These are phyloP conservation scores for Gossypium longicalyx DNA, from an alignment of 345 rosid species.

Conservation along the genomic window DNA sequence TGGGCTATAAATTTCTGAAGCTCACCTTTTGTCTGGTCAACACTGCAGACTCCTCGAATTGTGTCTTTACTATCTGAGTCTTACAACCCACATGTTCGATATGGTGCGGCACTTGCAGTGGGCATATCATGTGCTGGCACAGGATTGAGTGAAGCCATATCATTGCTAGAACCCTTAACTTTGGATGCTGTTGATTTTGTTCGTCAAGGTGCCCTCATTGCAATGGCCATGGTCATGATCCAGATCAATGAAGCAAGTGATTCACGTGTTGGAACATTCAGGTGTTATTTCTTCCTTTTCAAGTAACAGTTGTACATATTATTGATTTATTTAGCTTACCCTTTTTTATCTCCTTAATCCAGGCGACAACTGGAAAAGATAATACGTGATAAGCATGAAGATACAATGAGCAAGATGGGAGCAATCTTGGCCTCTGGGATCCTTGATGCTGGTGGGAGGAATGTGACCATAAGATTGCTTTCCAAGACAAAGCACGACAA, in stretches of 20 bases:
- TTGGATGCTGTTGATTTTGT: conserved; percentile 98
- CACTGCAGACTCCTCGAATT: conserved; percentile 87
- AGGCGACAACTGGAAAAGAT: conserved; percentile 96
- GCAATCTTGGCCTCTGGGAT: conserved; percentile 97
- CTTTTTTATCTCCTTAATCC: neutral
- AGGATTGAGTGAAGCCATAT: conserved; percentile 95
- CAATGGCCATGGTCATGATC: conserved; percentile 41
- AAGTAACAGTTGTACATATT: no score
- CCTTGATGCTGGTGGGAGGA: conserved; percentile 99
- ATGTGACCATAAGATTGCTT: conserved; percentile 85
- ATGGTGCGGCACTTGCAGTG: conserved; percentile 98
- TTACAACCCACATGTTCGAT: conserved; percentile 97
- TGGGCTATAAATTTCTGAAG: conserved; percentile 4
- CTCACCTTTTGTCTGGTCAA: conserved; percentile 16
- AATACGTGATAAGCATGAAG: conserved; percentile 93
- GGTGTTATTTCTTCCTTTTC: conserved; percentile 31
- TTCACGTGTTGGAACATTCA: conserved; percentile 94
- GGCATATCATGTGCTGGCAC: conserved; percentile 99
- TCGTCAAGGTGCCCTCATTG: conserved; percentile 99
- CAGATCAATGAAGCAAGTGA: conserved; percentile 89
- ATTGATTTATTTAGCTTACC: no score
- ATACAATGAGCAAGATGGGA: conserved; percentile 99
- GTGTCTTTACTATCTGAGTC: conserved; percentile 94
- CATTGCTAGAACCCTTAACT: conserved; percentile 91
- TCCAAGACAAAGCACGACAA: conserved; percentile 96